A percentile compares a stretch with the other conserved stretches of the same genome.
phyloP scores from a whole-genome alignment of 768 basidiomycete genomes.

The Postia placenta region DNA sequence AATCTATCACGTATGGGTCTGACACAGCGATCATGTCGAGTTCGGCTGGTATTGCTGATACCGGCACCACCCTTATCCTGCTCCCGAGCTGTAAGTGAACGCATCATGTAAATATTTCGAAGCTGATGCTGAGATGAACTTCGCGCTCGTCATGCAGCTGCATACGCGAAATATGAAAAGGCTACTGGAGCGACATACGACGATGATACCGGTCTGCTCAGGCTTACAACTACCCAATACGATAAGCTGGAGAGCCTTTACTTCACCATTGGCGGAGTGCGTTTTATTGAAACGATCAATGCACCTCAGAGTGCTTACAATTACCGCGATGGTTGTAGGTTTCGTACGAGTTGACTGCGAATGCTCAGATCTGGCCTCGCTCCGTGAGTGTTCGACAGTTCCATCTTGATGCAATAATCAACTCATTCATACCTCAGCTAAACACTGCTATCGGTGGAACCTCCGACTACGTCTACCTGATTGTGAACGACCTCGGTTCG shows the following conservation, averaged over 20 bases:
- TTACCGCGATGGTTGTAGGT: background rate
- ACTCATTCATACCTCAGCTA: constrained; percentile 7
- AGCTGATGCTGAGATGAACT: background rate
- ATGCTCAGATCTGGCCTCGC: constrained; percentile 27
- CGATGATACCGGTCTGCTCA: constrained; percentile 18
- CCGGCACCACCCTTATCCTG: constrained; percentile 30
- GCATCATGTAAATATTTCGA: background rate
- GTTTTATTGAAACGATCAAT: background rate
- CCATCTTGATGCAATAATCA: background rate
- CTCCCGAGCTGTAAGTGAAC: constrained; percentile 22
- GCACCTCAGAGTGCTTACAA: too few relatives aligned
- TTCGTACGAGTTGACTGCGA: constrained; percentile 22
- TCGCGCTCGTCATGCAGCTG: constrained; percentile 10
- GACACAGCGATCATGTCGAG: constrained; percentile 20
- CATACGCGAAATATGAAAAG: constrained; percentile 18
- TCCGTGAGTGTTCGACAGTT: constrained; percentile 10
- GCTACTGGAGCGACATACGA: constrained; percentile 21
- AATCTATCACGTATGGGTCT: constrained; percentile 27
- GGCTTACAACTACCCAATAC: constrained; percentile 15
- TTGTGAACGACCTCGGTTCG: constrained; percentile 18
- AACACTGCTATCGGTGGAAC: constrained; percentile 24
- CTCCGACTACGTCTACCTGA: constrained; percentile 18
- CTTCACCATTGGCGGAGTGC: constrained; percentile 21
- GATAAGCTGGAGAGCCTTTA: constrained; percentile 16
- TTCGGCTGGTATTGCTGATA: constrained; percentile 30